Evolutionary conservation across 139 green algal species (phyloP), one percentile per base, ranked within the genome.

Genomic region (Chlorella vulgaris): DNA sequence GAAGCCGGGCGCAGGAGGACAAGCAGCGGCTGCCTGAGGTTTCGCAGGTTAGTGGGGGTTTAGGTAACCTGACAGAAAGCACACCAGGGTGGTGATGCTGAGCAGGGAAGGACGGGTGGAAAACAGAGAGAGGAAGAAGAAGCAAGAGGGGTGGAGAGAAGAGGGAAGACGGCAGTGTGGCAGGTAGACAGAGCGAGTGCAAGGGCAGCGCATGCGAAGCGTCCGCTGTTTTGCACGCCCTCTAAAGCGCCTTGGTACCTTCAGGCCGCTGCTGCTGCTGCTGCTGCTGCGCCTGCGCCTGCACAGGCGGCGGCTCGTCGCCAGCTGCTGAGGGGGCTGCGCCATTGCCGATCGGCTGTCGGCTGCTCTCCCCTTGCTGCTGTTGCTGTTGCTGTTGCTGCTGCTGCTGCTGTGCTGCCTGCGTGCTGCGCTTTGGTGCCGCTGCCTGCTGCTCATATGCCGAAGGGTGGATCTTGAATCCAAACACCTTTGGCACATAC

Each of bases 401-500:
- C 69, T 65, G 69, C 69, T 62, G 69, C 71, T 66, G 51, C 43
- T 63, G 70, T 58, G 42, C 76, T 28, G 39, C 40, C 60, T 66
- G 60, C 4, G 22, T 21, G 70, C 74, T 42, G 55, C 74, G 55
- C 38, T 62, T 58, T 15, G 55, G 51, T 6, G 35, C 53, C 10
- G 35, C 74, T 29, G 74, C 28, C 78, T 69, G 78, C 61, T 61
- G 66, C 67, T 76, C 36, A 31, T 47, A 83, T 4, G 77, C 77
- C 7, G 77, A 83, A 13, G 86, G 81, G 69, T 96, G 91, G 50
- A 98, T 82, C 76, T 95, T 97, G 88, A 99, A 99, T 53, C 96
- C 96, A 91, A 98, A 99, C n/a, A 99, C 91, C 31, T 92, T 87
- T 0, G 96, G 96, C 50, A 94, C 85, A 77, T 98, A 98, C 6